A percentile compares a stretch with the other conserved stretches of the same genome.
Conservation (phyloP, 768 basidiomycete species). For the Mycena belliarum region DNA sequence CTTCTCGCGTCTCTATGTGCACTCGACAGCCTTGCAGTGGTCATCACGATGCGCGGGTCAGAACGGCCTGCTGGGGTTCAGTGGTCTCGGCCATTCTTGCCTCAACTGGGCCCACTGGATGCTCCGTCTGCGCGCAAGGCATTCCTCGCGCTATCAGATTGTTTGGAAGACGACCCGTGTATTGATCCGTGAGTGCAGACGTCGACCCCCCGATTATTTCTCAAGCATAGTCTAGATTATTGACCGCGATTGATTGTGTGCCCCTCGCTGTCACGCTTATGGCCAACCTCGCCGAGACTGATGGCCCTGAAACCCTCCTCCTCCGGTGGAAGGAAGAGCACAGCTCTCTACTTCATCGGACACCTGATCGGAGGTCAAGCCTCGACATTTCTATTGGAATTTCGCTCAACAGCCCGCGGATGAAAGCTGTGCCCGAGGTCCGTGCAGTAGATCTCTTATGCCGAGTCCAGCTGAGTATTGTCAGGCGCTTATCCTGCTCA, state of each 20-base stretch:
- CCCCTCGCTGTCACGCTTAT: slow-evolving; percentile 26
- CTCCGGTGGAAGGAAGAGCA: slow-evolving; percentile 21
- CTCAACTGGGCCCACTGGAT: slow-evolving; percentile 23
- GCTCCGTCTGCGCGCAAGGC: slow-evolving; percentile 18
- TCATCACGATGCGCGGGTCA: slow-evolving; percentile 26
- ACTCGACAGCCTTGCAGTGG: slow-evolving; percentile 17
- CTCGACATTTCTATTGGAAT: slow-evolving; percentile 24
- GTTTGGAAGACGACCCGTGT: slow-evolving; percentile 19
- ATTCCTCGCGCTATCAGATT: slow-evolving; percentile 24
- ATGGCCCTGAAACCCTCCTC: slow-evolving; percentile 19
- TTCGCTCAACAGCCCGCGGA: slow-evolving; percentile 22
- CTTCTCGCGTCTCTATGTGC: slow-evolving; percentile 16
- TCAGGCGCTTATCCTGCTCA: slow-evolving; percentile 20
- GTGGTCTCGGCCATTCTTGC: slow-evolving; percentile 24
- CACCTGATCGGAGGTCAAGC: slow-evolving; percentile 15
- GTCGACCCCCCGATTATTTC: not conserved
- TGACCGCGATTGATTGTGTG: slow-evolving; percentile 20
- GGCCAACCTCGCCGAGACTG: slow-evolving; percentile 22
- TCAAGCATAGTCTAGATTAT: slow-evolving; percentile 1
- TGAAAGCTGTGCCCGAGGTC: slow-evolving; percentile 23
- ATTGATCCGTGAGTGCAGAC: slow-evolving; percentile 15
- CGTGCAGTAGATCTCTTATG: not conserved
- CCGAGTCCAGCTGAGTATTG: not conserved
- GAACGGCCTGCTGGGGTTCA: slow-evolving; percentile 23
- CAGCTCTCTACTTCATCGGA: slow-evolving; percentile 19